These are phyloP conservation scores for Cytospora paraplurivora DNA, from an alignment of 2,329 filamentous ascomycete species.

Conservation along the genomic window DNA sequence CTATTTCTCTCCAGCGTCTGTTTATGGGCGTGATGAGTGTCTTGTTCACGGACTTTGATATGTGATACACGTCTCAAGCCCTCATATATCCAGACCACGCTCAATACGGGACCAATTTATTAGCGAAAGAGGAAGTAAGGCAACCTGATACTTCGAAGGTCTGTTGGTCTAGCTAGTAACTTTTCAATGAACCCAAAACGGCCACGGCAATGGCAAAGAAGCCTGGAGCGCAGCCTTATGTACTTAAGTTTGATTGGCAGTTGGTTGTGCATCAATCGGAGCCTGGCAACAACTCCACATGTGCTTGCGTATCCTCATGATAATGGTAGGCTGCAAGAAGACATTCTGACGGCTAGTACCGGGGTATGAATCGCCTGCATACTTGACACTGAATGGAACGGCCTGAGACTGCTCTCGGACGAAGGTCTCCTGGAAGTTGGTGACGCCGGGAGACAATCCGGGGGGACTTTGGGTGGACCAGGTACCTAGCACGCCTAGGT, in stretches of 20 bases:
- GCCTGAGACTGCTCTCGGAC: no score
- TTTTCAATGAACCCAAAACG: no score
- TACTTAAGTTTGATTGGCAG: neutral
- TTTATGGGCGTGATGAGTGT: neutral
- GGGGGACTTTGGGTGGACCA: no score
- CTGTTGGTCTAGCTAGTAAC: no score
- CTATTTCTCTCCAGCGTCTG: no score
- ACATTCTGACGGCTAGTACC: neutral
- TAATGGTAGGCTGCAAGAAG: neutral
- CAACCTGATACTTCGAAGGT: no score
- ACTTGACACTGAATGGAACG: neutral
- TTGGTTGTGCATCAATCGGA: neutral
- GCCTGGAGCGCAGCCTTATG: neutral
- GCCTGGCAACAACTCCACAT: neutral
- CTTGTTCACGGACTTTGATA: neutral
- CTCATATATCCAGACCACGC: neutral
- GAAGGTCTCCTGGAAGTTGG: no score
- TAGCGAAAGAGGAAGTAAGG: no score
- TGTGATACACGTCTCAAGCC: neutral
- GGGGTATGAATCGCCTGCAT: neutral
- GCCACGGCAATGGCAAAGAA: no score
- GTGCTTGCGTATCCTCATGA: neutral
- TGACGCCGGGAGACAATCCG: no score
- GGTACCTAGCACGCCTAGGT: neutral
- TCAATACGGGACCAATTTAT: neutral